Percentiles rank a stretch among this genome's conserved stretches.
Evolutionary conservation across 2,329 filamentous ascomycete species (phyloP).

Genomic region (Microsporum canis): DNA sequence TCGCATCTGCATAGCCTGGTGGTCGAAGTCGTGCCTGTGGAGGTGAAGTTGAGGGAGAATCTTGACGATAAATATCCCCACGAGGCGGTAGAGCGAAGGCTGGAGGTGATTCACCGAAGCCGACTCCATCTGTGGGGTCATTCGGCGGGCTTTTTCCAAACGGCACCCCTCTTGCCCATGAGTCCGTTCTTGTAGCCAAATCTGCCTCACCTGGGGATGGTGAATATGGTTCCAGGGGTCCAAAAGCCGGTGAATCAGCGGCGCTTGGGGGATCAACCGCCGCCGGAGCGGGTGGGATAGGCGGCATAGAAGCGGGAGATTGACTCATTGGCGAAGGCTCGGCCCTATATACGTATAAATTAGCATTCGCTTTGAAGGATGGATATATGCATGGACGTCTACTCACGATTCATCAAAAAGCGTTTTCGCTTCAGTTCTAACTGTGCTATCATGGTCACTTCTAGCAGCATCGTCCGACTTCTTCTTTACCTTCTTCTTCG

Average conservation of each 20-base stretch:
- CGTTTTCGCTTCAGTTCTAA: conserved; percentile 21
- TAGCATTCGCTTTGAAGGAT: not conserved
- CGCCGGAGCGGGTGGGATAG: not conserved
- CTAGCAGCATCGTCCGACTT: conserved; percentile 29
- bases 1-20: conserved; percentile 33
- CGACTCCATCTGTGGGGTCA: conserved; percentile 26
- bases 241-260: conserved; percentile 29
- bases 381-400: not conserved
- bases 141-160: conserved; percentile 36
- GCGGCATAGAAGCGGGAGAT: not conserved
- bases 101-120: conserved; percentile 30
- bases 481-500: conserved; percentile 24
- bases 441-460: conserved; percentile 26
- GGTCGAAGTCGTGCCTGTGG: conserved; percentile 30
- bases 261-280: conserved; percentile 17
- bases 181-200: conserved; percentile 29
- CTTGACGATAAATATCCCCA: conserved; percentile 30
- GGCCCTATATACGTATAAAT: not conserved
- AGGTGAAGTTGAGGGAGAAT: conserved; percentile 35
- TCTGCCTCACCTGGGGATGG: conserved; percentile 24
- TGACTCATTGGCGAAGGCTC: not conserved
- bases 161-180: conserved; percentile 36
- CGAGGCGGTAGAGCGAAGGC: conserved; percentile 28
- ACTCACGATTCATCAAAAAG: conserved; percentile 30
- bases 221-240: conserved; percentile 26